Conservation (phyloP, 768 basidiomycete genomes). For the Rubroboletus pulcherrimus region DNA sequence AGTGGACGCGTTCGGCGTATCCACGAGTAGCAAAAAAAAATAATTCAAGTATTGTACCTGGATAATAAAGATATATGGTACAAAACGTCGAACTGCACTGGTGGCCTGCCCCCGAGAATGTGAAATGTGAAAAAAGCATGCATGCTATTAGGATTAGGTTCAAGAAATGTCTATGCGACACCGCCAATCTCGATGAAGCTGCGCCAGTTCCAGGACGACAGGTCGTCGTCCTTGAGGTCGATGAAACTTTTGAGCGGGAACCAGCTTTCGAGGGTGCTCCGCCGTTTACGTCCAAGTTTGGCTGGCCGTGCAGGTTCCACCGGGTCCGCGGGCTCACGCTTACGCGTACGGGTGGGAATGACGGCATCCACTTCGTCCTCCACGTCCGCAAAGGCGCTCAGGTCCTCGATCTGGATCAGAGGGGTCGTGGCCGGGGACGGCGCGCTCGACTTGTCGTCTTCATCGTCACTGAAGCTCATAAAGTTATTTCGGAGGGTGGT, state of each 20-base stretch:
- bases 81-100: not conserved
- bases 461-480: constrained; percentile 68
- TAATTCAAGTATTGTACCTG: constrained; percentile 9
- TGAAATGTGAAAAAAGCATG: not conserved
- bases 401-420: constrained; percentile 20
- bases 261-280: constrained; percentile 47
- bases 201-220: constrained; percentile 52
- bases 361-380: constrained; percentile 33
- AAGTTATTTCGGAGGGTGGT: constrained; percentile 42
- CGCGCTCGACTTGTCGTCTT: constrained; percentile 36
- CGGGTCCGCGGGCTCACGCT: constrained; percentile 9
- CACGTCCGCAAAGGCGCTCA: constrained; percentile 25
- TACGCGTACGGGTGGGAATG: constrained; percentile 14
- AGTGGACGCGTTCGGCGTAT: constrained; percentile 6
- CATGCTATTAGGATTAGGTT: not conserved
- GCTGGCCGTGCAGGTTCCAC: constrained; percentile 7
- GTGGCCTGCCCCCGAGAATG: constrained; percentile 5
- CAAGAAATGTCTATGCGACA: constrained; percentile 10
- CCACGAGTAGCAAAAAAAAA: not conserved
- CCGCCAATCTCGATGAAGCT: constrained; percentile 60
- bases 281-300: constrained; percentile 27
- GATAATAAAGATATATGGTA: constrained; percentile 9
- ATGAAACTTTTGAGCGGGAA: constrained; percentile 64
- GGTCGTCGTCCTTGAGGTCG: constrained; percentile 51
- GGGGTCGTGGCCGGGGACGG: constrained; percentile 5